Percentiles rank a stretch among this genome's conserved stretches.
These are phyloP conservation scores for Entomortierella lignicola DNA, from an alignment of 192 early-diverging fungal species.

Conservation along the genomic window DNA sequence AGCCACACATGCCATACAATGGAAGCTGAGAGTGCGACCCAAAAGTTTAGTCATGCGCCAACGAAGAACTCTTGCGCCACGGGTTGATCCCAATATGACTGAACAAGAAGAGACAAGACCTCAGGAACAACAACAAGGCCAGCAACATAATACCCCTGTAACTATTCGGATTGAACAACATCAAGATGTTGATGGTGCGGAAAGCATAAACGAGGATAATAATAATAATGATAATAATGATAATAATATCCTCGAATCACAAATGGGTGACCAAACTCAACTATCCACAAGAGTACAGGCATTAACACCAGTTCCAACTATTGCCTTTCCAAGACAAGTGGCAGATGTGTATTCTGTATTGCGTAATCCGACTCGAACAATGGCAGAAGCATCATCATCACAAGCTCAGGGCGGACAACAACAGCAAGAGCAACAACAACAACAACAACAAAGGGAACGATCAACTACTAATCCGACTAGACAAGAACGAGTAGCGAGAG, in stretches of 20 bases:
- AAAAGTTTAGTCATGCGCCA: constrained; percentile 11
- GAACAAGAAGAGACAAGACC: not conserved
- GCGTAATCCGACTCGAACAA: not conserved
- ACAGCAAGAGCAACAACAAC: not conserved
- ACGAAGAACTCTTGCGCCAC: not conserved
- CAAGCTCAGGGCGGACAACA: not conserved
- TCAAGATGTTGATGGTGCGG: not conserved
- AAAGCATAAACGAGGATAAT: not conserved
- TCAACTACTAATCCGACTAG: no score
- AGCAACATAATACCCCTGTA: not conserved
- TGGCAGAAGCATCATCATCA: not conserved
- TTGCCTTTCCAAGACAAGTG: constrained; percentile 1
- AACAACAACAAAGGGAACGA: constrained; percentile 5
- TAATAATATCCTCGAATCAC: not conserved
- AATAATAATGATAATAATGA: not conserved
- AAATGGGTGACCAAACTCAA: not conserved
- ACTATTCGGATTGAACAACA: not conserved
- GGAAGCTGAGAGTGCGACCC: constrained; percentile 37
- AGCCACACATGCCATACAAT: constrained; percentile 42
- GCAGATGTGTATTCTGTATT: constrained; percentile 39
- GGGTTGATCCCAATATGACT: not conserved
- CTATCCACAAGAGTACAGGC: not conserved
- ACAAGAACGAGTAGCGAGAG: no score
- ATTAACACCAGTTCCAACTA: not conserved
- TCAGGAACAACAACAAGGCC: not conserved